Conservation (phyloP, 1,284 basidiomycete species). For the Stereum hirsutum region DNA sequence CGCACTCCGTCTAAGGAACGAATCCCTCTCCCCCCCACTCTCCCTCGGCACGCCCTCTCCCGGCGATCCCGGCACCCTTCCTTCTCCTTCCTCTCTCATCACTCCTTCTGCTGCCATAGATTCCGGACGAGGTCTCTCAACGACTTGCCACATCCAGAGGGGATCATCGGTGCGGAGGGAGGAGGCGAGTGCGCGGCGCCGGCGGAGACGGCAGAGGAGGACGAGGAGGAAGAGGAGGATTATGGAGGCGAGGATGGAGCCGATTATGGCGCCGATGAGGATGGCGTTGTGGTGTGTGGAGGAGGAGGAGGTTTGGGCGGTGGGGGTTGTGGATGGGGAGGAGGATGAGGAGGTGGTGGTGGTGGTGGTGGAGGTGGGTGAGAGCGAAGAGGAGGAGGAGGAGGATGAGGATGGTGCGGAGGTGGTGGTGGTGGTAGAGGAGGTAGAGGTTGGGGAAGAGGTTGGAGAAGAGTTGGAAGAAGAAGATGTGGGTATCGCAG, state of each 20-base stretch:
- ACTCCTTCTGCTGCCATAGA: constrained; percentile 17
- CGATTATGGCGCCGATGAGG: constrained; percentile 39
- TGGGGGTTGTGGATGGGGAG: constrained; percentile 15
- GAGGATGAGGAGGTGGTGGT: constrained; percentile 9
- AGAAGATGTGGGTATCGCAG: constrained; percentile 12
- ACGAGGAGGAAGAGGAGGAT: constrained; percentile 37
- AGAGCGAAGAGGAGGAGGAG: constrained; percentile 6
- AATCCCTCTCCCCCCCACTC: constrained; percentile 57
- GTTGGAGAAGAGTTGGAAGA: constrained; percentile 15
- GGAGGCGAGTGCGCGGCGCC: constrained; percentile 27
- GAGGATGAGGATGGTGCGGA: constrained; percentile 5
- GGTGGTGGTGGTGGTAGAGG: constrained; percentile 1
- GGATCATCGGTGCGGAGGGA: not conserved
- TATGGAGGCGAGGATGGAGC: constrained; percentile 11
- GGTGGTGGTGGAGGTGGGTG: constrained; percentile 12
- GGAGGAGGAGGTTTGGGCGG: constrained; percentile 16
- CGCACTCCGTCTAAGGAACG: constrained; percentile 39
- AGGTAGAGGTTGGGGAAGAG: constrained; percentile 3
- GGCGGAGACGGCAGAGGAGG: constrained; percentile 33
- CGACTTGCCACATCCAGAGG: constrained; percentile 13
- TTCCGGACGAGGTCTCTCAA: constrained; percentile 5
- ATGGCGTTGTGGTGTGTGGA: constrained; percentile 14
- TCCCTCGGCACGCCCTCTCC: constrained; percentile 56
- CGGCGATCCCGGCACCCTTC: too few relatives aligned
- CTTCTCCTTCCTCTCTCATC: too few relatives aligned